phyloP scores from a whole-genome alignment of 768 basidiomycete species.

The Mycena maculata region DNA sequence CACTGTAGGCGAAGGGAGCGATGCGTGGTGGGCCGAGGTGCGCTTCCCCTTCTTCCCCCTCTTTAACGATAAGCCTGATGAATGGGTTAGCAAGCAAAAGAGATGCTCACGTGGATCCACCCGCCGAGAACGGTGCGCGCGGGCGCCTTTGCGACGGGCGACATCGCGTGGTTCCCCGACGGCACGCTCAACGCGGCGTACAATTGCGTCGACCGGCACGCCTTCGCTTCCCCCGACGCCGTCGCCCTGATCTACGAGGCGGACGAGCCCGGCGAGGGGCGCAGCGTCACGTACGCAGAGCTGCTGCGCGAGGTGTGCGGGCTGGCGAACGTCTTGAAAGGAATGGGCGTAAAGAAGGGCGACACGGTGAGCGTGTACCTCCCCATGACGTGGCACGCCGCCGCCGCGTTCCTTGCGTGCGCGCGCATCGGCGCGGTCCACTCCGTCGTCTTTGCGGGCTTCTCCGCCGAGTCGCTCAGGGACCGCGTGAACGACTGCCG shows the following conservation, averaged over 20 bases:
- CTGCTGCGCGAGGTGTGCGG: constrained; percentile 91
- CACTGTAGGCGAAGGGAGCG: constrained; percentile 81
- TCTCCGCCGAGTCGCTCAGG: constrained; percentile 93
- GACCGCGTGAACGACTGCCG: constrained; percentile 93
- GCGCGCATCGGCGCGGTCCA: constrained; percentile 97
- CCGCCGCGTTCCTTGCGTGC: constrained; percentile 96
- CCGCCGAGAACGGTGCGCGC: constrained; percentile 89
- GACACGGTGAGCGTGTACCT: constrained; percentile 95
- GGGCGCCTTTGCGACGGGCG: constrained; percentile 86
- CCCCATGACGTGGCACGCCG: constrained; percentile 96
- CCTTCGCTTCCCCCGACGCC: constrained; percentile 89
- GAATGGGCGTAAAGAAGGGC: constrained; percentile 90
- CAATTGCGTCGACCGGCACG: constrained; percentile 98
- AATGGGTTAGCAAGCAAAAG: constrained; percentile 67
- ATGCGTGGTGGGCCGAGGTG: constrained; percentile 91
- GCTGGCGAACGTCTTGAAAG: constrained; percentile 92
- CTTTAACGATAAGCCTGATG: neutral
- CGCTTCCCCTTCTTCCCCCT: constrained; percentile 31
- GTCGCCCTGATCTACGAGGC: constrained; percentile 98
- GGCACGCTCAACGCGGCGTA: constrained; percentile 93
- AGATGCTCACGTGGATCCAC: constrained; percentile 87
- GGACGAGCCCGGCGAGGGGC: constrained; percentile 88
- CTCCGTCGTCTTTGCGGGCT: constrained; percentile 97
- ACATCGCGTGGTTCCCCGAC: constrained; percentile 97
- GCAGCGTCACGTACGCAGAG: constrained; percentile 82